phyloP scores from a whole-genome alignment of 225 moss, liverwort and hornwort species.

The Pleurozium schreberi region DNA sequence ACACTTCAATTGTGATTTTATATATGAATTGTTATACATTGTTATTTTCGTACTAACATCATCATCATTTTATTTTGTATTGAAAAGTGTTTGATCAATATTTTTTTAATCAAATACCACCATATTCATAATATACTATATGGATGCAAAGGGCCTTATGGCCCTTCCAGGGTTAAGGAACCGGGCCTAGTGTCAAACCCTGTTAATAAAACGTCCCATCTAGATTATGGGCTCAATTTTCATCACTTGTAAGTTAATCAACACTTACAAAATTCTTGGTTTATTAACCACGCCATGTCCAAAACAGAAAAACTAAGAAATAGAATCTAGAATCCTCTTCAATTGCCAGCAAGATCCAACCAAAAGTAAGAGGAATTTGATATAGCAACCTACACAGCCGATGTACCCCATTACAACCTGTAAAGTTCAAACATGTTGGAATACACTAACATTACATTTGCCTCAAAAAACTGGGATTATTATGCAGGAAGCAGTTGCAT shows the following conservation, averaged over 20 bases:
- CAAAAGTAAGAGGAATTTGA: not conserved
- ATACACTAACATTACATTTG: not conserved
- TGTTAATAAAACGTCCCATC: not conserved
- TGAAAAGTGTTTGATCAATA: too few species aligned
- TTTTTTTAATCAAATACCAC: too few species aligned
- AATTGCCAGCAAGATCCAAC: not conserved
- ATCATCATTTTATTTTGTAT: too few species aligned
- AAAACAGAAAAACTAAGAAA: not conserved
- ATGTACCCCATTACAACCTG: not conserved
- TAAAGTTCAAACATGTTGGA: not conserved
- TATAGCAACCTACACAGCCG: not conserved
- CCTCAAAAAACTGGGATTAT: not conserved
- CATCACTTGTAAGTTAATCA: not conserved
- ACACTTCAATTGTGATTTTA: too few species aligned
- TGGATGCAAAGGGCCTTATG: too few species aligned
- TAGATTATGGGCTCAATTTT: not conserved
- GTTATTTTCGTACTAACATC: too few species aligned
- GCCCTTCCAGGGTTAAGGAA: not conserved
- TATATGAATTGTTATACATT: too few species aligned
- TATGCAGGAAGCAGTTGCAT: conserved; percentile 2
- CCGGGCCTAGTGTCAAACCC: too few species aligned
- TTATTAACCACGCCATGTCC: not conserved
- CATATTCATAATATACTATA: too few species aligned
- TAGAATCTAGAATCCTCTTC: too few species aligned
- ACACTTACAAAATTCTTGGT: not conserved